Evolutionary conservation across 441 rosid species (phyloP).

Genomic region (Populus tomentosa): DNA sequence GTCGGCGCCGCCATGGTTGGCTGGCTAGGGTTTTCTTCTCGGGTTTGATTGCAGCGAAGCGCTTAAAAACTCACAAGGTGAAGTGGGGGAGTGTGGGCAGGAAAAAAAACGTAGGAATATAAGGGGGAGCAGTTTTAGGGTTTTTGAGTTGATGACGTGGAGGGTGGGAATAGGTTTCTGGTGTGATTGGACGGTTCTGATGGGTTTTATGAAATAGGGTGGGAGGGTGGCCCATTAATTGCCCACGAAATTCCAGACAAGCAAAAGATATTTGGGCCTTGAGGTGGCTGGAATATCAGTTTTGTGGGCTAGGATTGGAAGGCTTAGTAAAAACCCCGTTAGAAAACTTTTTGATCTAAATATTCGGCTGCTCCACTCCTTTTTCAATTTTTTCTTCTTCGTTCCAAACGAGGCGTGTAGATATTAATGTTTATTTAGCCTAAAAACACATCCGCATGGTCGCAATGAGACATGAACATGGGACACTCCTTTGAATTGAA

Average conservation of each 20-base stretch:
- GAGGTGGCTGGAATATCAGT: neutral
- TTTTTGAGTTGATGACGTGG: neutral
- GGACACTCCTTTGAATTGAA: too few relatives aligned
- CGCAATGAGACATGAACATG: too few relatives aligned
- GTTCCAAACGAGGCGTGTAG: too few relatives aligned
- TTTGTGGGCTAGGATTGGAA: neutral
- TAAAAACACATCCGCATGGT: too few relatives aligned
- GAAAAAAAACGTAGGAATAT: too few relatives aligned
- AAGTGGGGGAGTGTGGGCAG: neutral
- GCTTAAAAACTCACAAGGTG: neutral
- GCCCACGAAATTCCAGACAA: neutral
- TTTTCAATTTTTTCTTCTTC: too few relatives aligned
- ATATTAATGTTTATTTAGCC: too few relatives aligned
- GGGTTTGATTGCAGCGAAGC: neutral
- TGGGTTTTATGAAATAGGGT: neutral
- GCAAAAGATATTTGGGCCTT: neutral
- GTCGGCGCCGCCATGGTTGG: too few relatives aligned
- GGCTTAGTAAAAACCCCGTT: neutral
- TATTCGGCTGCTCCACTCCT: too few relatives aligned
- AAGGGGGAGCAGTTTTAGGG: neutral
- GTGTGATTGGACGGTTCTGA: neutral
- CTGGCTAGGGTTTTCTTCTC: too few relatives aligned
- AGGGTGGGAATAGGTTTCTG: neutral
- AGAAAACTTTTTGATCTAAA: too few relatives aligned
- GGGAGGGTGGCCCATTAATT: neutral